Conservation (phyloP, 148 eudicot genomes). For the Fagopyrum esculentum region DNA sequence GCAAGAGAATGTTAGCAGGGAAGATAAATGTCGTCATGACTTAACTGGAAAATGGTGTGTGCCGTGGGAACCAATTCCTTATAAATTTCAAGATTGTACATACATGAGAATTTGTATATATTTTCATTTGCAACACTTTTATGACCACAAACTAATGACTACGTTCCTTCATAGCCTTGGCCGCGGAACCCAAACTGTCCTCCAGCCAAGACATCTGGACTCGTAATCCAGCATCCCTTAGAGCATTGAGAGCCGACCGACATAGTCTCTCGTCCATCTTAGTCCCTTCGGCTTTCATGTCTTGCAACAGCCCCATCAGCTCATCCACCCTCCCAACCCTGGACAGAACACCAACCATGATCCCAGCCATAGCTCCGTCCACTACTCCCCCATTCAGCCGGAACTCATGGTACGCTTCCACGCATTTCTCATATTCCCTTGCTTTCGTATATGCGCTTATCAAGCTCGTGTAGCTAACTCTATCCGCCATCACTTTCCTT, state of each 20-base stretch:
- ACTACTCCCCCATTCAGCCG: conserved; percentile 55
- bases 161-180: background rate
- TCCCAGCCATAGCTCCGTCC: conserved; percentile 79
- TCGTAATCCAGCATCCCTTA: conserved; percentile 75
- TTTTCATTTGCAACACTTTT: too few species aligned
- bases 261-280: conserved; percentile 62
- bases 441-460: conserved; percentile 64
- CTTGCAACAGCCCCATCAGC: conserved; percentile 63
- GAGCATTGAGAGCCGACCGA: conserved; percentile 65
- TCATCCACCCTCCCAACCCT: conserved; percentile 61
- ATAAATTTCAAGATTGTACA: too few species aligned
- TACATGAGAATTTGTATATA: too few species aligned
- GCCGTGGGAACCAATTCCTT: too few species aligned
- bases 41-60: too few species aligned
- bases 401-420: conserved; percentile 47
- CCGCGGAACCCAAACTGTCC: conserved; percentile 28
- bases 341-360: conserved; percentile 82
- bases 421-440: conserved; percentile 52
- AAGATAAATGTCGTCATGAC: too few species aligned
- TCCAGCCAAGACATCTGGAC: conserved; percentile 60
- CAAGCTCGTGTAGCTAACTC: conserved; percentile 72
- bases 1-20: too few species aligned
- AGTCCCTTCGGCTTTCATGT: conserved; percentile 58
- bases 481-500: conserved; percentile 51
- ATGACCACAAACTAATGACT: too few species aligned